Conservation (phyloP, 1,139 yeast species). For the Pichia cactophila region DNA sequence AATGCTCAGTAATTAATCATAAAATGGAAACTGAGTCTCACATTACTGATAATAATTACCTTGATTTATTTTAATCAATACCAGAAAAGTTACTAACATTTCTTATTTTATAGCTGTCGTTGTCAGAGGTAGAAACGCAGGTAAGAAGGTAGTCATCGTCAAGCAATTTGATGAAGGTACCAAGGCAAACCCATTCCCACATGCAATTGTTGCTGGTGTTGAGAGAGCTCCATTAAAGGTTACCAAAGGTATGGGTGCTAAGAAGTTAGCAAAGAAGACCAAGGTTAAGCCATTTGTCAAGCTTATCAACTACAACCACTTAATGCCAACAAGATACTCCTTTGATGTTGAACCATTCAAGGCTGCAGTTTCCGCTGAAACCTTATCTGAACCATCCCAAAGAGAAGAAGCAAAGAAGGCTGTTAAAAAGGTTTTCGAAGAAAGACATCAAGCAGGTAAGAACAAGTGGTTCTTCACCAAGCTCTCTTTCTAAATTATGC, state of each 20-base stretch:
- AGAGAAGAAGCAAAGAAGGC: constrained; percentile 99
- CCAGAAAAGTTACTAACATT: constrained; percentile 9
- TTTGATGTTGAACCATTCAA: constrained; percentile 95
- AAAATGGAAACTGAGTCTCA: too few relatives aligned
- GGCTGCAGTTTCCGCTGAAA: constrained; percentile 83
- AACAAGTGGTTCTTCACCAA: constrained; percentile 99
- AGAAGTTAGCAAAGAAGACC: constrained; percentile 96
- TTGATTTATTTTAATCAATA: too few relatives aligned
- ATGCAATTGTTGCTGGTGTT: constrained; percentile 98
- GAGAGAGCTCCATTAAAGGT: constrained; percentile 99
- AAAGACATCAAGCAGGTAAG: constrained; percentile 99
- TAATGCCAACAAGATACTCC: constrained; percentile 99
- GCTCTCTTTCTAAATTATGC: constrained; percentile 75
- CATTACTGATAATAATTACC: neutral
- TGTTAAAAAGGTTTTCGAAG: constrained; percentile 98
- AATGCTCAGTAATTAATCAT: neutral
- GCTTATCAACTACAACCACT: constrained; percentile 99
- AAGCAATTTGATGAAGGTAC: constrained; percentile 99
- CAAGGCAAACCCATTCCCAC: constrained; percentile 98
- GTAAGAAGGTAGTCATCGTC: constrained; percentile 99
- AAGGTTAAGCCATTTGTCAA: constrained; percentile 99
- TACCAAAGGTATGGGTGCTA: constrained; percentile 90
- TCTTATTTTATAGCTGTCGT: constrained; percentile 67
- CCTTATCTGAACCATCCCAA: constrained; percentile 97
- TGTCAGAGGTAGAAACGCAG: constrained; percentile 99